Evolutionary conservation across 2,329 filamentous ascomycete species (phyloP), one percentile per base, ranked within the genome.

Genomic region (Pseudogymnoascus sp.): DNA sequence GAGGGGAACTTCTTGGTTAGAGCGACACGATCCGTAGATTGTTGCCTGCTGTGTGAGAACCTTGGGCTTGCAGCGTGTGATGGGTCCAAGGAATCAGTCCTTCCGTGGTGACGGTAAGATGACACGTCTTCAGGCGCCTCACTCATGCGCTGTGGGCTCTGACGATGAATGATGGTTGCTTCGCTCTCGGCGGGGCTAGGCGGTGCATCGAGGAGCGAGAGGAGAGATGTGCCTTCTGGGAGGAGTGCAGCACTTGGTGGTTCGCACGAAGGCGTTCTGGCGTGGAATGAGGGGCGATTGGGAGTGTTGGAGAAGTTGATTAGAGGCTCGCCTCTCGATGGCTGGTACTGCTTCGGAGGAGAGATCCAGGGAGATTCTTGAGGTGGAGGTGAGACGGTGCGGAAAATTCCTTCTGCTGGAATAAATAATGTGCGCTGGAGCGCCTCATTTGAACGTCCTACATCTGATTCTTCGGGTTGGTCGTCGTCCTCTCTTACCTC

Each of bases 361-460:
- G 69, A 68, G 19, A 68, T 67, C 66, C 66, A 69, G 8, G 68
- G 65, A n/a, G 65, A 67, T 58, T 68, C 64, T 63, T 70, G 66
- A 22, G 64, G 66, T 38, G 65, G 36, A 36, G 69, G 68, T 49
- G 84, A 83, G 49, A 86, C 75, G 2, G 84, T 84, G 58, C 82
- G 81, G 70, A 88, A 87, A 62, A 84, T 82, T 58, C 85, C 87
- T 69, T 87, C 80, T 16, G 81, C 80, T 4, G 86, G 83, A 11
- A 84, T 80, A 67, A 88, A 83, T 61, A 86, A 49, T 49, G 42
- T 49, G 42, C 42, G 42, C 9, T 49, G 42, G 3, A 49, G 42
- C 12, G 42, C 42, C 42, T 49, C 22, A 8, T 28, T 49, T 28
- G 42, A 23, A 7, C 23, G 42, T n/a, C 42, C 42, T 28, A 28